A percentile compares a stretch with the other conserved stretches of the same genome.
phyloP scores from a whole-genome alignment of 2,329 filamentous ascomycete species.

The Pyrenophora graminea region DNA sequence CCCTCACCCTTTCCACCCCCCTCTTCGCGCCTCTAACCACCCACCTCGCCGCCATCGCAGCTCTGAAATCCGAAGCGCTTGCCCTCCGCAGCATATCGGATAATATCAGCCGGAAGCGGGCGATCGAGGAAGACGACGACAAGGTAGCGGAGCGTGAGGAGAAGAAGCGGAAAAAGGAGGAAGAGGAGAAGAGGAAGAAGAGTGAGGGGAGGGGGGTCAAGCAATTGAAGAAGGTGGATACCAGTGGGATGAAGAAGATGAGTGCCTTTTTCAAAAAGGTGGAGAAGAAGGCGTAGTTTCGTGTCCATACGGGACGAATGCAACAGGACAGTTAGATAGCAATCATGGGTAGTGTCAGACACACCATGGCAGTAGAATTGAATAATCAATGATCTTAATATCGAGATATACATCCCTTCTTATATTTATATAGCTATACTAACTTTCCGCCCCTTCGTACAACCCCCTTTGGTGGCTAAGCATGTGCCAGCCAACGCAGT shows the following conservation, averaged over 20 bases:
- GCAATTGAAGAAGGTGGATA: conserved; percentile 87
- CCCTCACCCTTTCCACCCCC: conserved; percentile 50
- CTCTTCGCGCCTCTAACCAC: conserved; percentile 73
- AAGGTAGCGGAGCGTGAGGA: conserved; percentile 57
- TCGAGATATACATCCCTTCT: too few relatives aligned
- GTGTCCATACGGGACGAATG: too few relatives aligned
- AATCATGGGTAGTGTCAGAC: too few relatives aligned
- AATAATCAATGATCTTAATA: too few relatives aligned
- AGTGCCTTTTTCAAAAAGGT: conserved; percentile 87
- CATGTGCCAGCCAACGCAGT: too few relatives aligned
- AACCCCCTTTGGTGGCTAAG: too few relatives aligned
- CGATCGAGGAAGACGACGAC: conserved; percentile 64
- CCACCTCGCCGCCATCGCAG: conserved; percentile 69
- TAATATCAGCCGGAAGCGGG: conserved; percentile 69
- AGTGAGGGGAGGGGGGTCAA: conserved; percentile 76
- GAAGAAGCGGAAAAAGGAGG: conserved; percentile 84
- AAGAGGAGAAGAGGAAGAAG: conserved; percentile 86
- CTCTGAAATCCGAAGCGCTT: conserved; percentile 71
- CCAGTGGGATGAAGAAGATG: conserved; percentile 93
- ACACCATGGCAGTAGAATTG: too few relatives aligned
- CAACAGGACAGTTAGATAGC: too few relatives aligned
- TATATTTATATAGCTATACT: too few relatives aligned
- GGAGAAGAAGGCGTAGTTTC: conserved; percentile 30
- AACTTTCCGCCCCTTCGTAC: too few relatives aligned
- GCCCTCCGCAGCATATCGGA: conserved; percentile 70